These are phyloP conservation scores for Elsinoe arachidis DNA, from an alignment of 2,329 filamentous ascomycete genomes.

Conservation along the genomic window DNA sequence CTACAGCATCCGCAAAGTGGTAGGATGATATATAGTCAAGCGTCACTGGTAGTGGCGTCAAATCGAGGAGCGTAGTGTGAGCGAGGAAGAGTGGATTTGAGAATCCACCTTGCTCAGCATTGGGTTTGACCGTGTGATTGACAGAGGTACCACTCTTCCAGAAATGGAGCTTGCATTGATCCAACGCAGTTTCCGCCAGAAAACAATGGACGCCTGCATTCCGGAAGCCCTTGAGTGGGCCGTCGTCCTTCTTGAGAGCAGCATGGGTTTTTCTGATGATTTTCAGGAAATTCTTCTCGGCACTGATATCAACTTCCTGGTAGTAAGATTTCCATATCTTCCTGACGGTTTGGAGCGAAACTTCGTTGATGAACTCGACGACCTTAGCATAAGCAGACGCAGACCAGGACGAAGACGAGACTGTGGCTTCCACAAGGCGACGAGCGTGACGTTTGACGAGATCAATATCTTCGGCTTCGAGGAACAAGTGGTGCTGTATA, in stretches of 20 bases:
- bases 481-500: background rate
- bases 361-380: background rate
- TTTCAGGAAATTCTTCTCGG: background rate
- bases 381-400: background rate
- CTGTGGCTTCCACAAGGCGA: background rate
- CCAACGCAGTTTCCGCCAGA: background rate
- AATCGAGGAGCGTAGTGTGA: background rate
- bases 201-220: background rate
- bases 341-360: background rate
- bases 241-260: background rate
- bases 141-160: background rate
- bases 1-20: background rate
- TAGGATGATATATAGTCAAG: background rate
- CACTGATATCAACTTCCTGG: background rate
- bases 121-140: background rate
- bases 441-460: background rate
- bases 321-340: background rate
- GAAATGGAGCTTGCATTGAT: background rate
- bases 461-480: background rate
- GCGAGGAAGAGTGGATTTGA: background rate
- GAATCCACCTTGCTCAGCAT: background rate
- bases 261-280: background rate
- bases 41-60: too few relatives aligned
- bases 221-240: background rate
- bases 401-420: background rate